Conservation (phyloP, 306 rosid species). For the Neltuma alba region DNA sequence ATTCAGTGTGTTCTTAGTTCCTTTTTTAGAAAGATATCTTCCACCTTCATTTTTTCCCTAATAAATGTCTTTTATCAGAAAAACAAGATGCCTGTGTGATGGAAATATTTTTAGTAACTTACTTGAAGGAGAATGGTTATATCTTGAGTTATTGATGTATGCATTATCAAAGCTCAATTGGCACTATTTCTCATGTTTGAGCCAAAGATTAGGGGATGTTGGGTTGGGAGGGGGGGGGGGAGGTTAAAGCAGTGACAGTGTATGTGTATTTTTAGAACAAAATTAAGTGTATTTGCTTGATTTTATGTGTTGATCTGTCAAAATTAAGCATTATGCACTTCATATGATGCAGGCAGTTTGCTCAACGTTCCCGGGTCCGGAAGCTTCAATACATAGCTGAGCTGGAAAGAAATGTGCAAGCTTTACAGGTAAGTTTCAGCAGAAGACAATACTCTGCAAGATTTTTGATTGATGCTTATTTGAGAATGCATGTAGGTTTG, state of each 20-base stretch:
- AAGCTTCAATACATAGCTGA: slow-evolving; percentile 99
- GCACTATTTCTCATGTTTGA: slow-evolving; percentile 2
- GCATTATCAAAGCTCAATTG: slow-evolving; percentile 16
- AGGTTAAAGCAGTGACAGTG: too few species aligned
- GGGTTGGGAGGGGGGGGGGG: too few species aligned
- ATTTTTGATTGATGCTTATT: slow-evolving; percentile 4
- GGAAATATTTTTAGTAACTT: background rate
- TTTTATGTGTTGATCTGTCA: too few species aligned
- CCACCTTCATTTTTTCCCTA: background rate
- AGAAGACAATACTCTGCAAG: slow-evolving; percentile 24
- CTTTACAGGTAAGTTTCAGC: slow-evolving; percentile 76
- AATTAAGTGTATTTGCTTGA: too few species aligned
- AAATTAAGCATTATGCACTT: slow-evolving; percentile 27
- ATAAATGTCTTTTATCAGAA: background rate
- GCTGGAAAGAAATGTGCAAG: slow-evolving; percentile 95
- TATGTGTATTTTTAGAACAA: too few species aligned
- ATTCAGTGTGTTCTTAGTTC: background rate
- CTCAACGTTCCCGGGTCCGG: slow-evolving; percentile 98
- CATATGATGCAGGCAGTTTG: slow-evolving; percentile 83
- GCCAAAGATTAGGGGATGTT: background rate
- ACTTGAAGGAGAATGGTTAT: slow-evolving; percentile 8
- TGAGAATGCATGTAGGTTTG: slow-evolving; percentile 20
- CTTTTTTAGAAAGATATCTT: slow-evolving; percentile 4
- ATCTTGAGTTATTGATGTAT: slow-evolving; percentile 18
- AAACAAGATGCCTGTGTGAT: background rate